Percentiles rank a stretch among this genome's conserved stretches.
phyloP scores from a whole-genome alignment of 805 yeast species.

The Sungouiella blattae region DNA sequence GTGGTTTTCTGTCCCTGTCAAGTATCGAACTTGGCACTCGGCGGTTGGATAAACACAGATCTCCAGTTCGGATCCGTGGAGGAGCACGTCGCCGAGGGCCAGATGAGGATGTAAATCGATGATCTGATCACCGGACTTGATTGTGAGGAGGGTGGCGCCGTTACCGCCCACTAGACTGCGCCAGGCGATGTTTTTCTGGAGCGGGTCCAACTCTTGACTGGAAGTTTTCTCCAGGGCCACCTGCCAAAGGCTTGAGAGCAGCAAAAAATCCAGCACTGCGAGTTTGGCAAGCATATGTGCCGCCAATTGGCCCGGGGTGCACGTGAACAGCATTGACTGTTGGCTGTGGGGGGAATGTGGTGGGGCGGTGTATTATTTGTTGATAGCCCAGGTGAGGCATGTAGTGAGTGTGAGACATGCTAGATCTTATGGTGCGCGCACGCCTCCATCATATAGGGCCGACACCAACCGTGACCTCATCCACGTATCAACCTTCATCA shows the following conservation, averaged over 20 bases:
- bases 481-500: conserved; percentile 6
- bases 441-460: neutral
- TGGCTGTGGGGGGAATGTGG: neutral
- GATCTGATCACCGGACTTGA: conserved; percentile 9
- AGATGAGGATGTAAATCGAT: conserved; percentile 9
- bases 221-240: conserved; percentile 4
- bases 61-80: conserved; percentile 13
- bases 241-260: conserved; percentile 12
- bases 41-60: conserved; percentile 38
- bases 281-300: conserved; percentile 10
- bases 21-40: conserved; percentile 53
- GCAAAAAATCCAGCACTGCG: conserved; percentile 14
- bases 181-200: conserved; percentile 40
- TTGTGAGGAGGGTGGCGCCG: conserved; percentile 8
- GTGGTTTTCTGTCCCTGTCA: conserved; percentile 49
- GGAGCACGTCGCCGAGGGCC: conserved; percentile 11
- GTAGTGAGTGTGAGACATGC: too few relatives aligned
- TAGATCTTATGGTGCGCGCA: conserved; percentile 4
- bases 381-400: too few relatives aligned
- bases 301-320: conserved; percentile 15
- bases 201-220: conserved; percentile 22
- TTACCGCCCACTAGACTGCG: conserved; percentile 31
- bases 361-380: neutral
- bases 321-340: conserved; percentile 12
- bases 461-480: neutral